Evolutionary conservation across 2,329 filamentous ascomycete genomes (phyloP), one percentile per base, ranked within the genome.

Genomic region (Colletotrichum sp.): DNA sequence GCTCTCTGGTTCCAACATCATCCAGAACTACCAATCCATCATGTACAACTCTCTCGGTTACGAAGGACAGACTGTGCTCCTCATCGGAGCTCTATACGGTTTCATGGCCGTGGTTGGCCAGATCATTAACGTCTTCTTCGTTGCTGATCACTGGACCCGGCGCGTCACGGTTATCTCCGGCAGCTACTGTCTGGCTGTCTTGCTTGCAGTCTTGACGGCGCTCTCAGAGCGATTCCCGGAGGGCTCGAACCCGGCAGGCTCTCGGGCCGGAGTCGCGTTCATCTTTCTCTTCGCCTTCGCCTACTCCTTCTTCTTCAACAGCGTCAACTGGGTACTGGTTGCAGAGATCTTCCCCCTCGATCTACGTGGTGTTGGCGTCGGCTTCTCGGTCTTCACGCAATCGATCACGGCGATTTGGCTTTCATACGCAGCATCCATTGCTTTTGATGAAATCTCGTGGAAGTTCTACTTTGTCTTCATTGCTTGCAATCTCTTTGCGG

Each of bases 61-160:
- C 27, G 86, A 87, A 71, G 87, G 87, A 79, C 85, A 85, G 75
- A 84, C 85, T 8, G 84, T 87, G 28, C 82, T 89, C 5, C 82
- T 90, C 19, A 89, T 88, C 30, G 87, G 87, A 68, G 88, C 87
- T 13, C 85, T 85, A 22, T 84, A 84, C n/a, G 83, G 82, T 11
- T 78, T 83, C 27, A 84, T 83, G 81, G 82, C 79, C 0, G 68
- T 83, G 13, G 73, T 82, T 4, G 82, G 82, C 2, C 81, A 82
- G 52, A 73, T 80, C 12, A 80, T 83, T 44, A 81, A 82, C 64
- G 67, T 83, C 11, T 70, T 81, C 48, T 75, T 79, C 27, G 80
- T 83, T 0, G 78, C 81, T 0, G 82, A 84, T 36, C 77, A 78
- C 36, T 83, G 81, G 81, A 78, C 81, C 6, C 81, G 82, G 13